Evolutionary conservation across 75 land plant species (phyloP), one percentile per base, ranked within the genome.

Genomic region (Chamaecyparis obtusa): DNA sequence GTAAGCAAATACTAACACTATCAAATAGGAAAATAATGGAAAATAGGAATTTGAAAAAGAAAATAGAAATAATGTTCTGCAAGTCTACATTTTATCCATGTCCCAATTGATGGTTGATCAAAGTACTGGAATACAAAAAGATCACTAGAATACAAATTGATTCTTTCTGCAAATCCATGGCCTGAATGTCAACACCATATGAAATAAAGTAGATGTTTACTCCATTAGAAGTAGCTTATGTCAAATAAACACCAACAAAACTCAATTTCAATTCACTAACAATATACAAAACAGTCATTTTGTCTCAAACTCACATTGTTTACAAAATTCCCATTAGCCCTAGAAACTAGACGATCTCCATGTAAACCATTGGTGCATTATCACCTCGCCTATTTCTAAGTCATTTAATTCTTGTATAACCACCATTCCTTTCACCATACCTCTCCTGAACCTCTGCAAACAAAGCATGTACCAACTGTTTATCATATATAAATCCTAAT

Each of bases 281-380:
- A 24, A 64, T 11, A 32, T 33, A 33, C 13, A 74, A 74, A 74
- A 74, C 76, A 74, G 13, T 74, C 33, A 36, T 33, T 74, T 74
- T 74, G 76, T 74, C 35, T 33, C 76, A 33, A 74, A 33, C 11
- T 33, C 15, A 74, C 16, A 83, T 87, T 30, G 86, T 17, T 5
- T 36, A 80, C 8, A 24, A 27, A 83, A 67, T 41, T 35, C 46
- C 17, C 57, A 37, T n/a, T 43, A 7, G 76, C 36, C 4, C 36
- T 11, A 74, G 27, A 74, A 93, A 83, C 90, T 94, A 97, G 44
- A 97, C 99, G 86, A 97, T 96, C 87, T 97, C 99, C 87, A 98
- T 98, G 87, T 92, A 98, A 1, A 96, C 99, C 99, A 98, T 98
- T 46, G 99, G 99, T 43, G 99, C 99, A 93, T 96, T 97, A 84